Base-by-base conservation (phyloP, 352 stramenopile species). In the Pythium plurisporium region DNA sequence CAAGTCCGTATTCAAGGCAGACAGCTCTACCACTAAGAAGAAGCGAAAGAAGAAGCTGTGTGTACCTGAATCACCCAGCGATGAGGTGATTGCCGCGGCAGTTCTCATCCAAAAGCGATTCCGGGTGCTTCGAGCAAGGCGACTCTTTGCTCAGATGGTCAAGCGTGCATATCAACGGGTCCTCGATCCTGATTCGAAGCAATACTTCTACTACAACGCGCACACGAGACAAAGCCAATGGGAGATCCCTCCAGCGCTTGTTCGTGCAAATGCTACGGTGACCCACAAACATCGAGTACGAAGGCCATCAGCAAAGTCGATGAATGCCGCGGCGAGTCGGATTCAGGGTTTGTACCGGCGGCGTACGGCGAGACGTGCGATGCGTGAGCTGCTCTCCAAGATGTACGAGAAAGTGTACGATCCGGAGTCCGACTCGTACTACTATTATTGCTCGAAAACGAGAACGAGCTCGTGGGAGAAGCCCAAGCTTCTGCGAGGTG, bases 171-270 rank as follows among this genome's bases (percentile, higher is more conserved):
- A 72, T 37, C 55, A 75, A 9, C 62, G 69, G 5, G 61, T 74
- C 6, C 57, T 70, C 30, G 57, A 79, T 29, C 49, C 65, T 19
- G 60, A 55, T 6, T 69, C 50, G 44, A 70, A 74, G 41, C 55
- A 61, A 11, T 79, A 73, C 37, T 80, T 76, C 37, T 83, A 78
- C 69, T 83, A 74, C 65, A 80, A 80, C 61, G 27, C 48, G 22
- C 57, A 61, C 15, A 76, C 70, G 1, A 46, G 34, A 9, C 30
- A 57, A 23, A 80, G 70, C 49, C 67, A 75, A 25, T 79, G 70
- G 71, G 49, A 73, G 38, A 19, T 62, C 8, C 73, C 73, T 15
- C n/a, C 41, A 4, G n/a, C 46, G 11, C 43, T 71, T 14, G 30
- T 48, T 0, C 22, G 46, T 5, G 60, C 34, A 34, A 34, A 62